phyloP scores from a whole-genome alignment of 106 monocot species.

The Platanthera zijinensis region DNA sequence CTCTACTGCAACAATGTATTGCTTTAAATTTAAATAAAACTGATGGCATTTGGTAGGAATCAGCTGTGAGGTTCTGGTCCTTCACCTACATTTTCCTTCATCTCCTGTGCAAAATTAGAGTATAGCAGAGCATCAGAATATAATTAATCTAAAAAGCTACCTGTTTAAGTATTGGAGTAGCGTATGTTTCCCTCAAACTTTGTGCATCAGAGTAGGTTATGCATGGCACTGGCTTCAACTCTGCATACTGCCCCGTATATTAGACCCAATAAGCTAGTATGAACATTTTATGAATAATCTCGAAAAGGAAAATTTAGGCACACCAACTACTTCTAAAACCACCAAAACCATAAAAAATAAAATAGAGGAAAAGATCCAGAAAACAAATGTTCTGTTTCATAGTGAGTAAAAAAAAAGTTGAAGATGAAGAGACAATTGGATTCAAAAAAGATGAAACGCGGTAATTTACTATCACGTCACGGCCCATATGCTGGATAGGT shows the following conservation, averaged over 20 bases:
- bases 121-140: background rate
- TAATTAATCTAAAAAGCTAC: constrained; percentile 16
- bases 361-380: background rate
- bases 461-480: background rate
- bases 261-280: background rate
- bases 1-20: no score
- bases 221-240: constrained; percentile 94
- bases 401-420: background rate
- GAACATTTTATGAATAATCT: background rate
- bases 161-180: constrained; percentile 96
- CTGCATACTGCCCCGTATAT: constrained; percentile 73
- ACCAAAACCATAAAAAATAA: background rate
- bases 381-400: background rate
- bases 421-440: background rate
- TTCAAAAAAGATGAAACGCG: background rate
- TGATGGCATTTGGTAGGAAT: no score
- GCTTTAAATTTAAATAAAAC: no score
- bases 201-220: constrained; percentile 84
- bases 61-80: no score
- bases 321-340: background rate
- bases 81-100: no score
- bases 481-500: background rate
- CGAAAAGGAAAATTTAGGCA: background rate
- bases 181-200: constrained; percentile 76
- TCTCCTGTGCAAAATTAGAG: background rate